Evolutionary conservation across 2,329 filamentous ascomycete species (phyloP).

Genomic region (Stemphylium beticola): DNA sequence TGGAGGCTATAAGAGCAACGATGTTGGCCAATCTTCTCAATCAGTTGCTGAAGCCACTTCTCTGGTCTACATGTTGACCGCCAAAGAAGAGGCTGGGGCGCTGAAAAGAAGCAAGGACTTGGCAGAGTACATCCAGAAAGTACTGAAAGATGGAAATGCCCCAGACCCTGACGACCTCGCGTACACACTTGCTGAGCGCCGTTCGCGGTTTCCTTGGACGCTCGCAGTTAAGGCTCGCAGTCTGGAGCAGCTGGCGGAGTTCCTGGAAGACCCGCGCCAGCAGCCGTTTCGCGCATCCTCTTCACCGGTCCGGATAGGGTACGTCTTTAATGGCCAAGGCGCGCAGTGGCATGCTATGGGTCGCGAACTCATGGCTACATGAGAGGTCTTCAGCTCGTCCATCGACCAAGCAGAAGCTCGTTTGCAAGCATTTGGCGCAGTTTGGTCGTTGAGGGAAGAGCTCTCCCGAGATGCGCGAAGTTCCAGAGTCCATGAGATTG

Average conservation of each 20-base stretch:
- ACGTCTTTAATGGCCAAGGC: conserved; percentile 4
- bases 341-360: conserved; percentile 7
- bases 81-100: background rate
- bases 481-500: background rate
- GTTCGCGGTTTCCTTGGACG: conserved; percentile 6
- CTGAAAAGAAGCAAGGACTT: background rate
- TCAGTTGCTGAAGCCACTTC: too few relatives aligned
- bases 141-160: background rate
- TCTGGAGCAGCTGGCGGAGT: background rate
- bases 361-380: background rate
- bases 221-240: background rate
- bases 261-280: background rate
- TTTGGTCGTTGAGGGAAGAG: conserved; percentile 4
- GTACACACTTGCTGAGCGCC: conserved; percentile 15
- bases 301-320: background rate
- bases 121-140: conserved; percentile 3
- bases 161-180: conserved; percentile 10
- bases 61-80: background rate
- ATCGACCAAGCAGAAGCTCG: background rate
- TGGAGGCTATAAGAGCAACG: background rate
- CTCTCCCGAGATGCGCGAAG: background rate
- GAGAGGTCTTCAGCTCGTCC: too few relatives aligned
- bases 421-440: conserved; percentile 1
- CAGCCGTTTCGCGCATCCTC: background rate
- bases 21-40: background rate